phyloP scores from a whole-genome alignment of 2,329 filamentous ascomycete genomes.

The Cytospora leucostoma region DNA sequence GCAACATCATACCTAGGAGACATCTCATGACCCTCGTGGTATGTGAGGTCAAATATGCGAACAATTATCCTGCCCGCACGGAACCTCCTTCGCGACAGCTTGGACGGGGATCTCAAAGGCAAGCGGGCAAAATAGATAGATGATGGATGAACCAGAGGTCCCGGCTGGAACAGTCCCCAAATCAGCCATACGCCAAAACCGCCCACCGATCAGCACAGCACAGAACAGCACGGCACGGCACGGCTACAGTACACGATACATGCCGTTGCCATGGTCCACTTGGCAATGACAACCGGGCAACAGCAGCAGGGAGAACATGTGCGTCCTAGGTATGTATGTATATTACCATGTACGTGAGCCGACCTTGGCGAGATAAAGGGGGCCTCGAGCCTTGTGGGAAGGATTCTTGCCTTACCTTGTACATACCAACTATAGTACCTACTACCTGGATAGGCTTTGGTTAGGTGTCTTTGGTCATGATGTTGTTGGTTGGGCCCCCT shows the following conservation, averaged over 20 bases:
- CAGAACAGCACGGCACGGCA: too few species aligned
- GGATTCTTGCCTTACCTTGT: background rate
- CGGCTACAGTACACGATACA: too few species aligned
- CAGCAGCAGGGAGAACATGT: background rate
- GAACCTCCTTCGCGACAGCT: background rate
- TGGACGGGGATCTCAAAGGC: too few species aligned
- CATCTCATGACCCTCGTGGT: background rate
- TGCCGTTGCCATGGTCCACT: too few species aligned
- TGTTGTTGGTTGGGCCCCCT: background rate
- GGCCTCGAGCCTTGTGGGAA: background rate
- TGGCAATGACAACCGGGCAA: background rate
- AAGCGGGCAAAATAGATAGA: too few species aligned
- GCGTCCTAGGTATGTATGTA: background rate
- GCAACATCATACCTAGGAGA: background rate
- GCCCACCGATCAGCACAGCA: too few species aligned
- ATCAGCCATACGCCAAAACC: too few species aligned
- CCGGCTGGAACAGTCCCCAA: too few species aligned
- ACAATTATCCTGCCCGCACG: background rate
- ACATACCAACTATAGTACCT: too few species aligned
- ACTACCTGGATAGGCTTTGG: background rate
- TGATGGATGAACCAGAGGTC: too few species aligned
- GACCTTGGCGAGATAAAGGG: background rate
- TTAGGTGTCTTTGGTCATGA: background rate
- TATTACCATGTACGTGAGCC: background rate
- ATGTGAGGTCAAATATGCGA: background rate